phyloP scores from a whole-genome alignment of 1,284 basidiomycete genomes.

The Ustilago tritici region DNA sequence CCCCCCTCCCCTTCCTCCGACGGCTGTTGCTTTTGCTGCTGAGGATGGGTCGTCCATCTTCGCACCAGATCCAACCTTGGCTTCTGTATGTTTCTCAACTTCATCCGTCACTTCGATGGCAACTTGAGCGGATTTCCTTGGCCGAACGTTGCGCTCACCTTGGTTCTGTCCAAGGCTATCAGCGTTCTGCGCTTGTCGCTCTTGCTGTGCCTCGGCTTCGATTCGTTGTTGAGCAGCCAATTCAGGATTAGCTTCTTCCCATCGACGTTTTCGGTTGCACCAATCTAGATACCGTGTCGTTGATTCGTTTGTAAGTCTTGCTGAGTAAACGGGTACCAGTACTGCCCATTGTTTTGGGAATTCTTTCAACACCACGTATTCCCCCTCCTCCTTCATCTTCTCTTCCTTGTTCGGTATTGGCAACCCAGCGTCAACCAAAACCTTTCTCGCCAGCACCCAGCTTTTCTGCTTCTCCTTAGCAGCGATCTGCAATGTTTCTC shows the following conservation, averaged over 20 bases:
- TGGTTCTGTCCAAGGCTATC: background rate
- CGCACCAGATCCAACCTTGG: background rate
- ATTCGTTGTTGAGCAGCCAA: slow-evolving; percentile 1
- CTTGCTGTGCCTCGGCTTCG: background rate
- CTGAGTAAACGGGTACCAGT: slow-evolving; percentile 26
- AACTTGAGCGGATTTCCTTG: background rate
- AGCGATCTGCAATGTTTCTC: background rate
- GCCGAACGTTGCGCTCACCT: background rate
- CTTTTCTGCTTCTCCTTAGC: background rate
- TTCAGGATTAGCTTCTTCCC: slow-evolving; percentile 37
- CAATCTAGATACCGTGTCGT: slow-evolving; percentile 45
- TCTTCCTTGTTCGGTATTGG: background rate
- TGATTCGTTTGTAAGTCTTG: slow-evolving; percentile 38
- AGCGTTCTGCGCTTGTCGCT: background rate
- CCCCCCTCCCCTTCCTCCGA: background rate
- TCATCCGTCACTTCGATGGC: background rate
- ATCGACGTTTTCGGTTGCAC: slow-evolving; percentile 35
- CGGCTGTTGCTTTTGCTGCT: background rate
- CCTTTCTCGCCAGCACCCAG: background rate
- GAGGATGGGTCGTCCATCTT: no score
- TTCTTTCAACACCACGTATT: background rate
- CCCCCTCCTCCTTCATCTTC: background rate
- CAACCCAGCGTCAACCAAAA: background rate
- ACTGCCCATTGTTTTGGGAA: slow-evolving; percentile 23
- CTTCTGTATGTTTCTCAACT: background rate